Evolutionary conservation across 139 green algal species (phyloP), one percentile per base, ranked within the genome.

Genomic region (Volvox reticuliferus): DNA sequence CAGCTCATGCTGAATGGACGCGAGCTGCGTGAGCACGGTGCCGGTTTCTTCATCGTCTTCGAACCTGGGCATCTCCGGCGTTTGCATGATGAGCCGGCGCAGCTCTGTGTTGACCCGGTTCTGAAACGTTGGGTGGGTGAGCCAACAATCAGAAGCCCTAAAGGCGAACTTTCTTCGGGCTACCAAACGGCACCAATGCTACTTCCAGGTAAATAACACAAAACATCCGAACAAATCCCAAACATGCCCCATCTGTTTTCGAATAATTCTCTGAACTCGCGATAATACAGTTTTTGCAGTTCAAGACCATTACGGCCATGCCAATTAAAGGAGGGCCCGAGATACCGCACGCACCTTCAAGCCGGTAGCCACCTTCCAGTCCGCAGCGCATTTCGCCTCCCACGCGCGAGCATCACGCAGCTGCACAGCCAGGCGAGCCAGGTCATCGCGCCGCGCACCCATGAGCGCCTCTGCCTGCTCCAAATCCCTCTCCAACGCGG

Each of bases 31-130:
- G 28, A 83, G 62, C 73, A 77, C 50, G 5, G 68, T 28, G 22
- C 50, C 55, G n/a, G 55, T 26, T n/a, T 82, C 28, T 75, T 83
- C 73, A 44, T 83, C 55, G n/a, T 79, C 73, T 44, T 90, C 73
- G 33, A 78, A n/a, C 6, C 65, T 67, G 1, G 67, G 67, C 68
- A 89, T 80, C 24, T 71, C 67, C 20, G 84, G 68, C 24, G 44
- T 36, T 44, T 24, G 19, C 22, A 37, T 18, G 33, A 37, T 26
- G 17, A 69, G 35, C 24, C 84, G 84, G 20, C 26, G 33, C 14
- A 69, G 37, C 35, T 82, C 84, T 16, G 84, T 89, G 5, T 22
- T 62, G 18, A 32, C 44, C 6, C 82, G 82, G 5, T 62, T 33
- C 82, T 87, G 82, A 32, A 67, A 32, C 16, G 65, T 9, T 9